Evolutionary conservation across 2,329 filamentous ascomycete genomes (phyloP).

Genomic region (Dryadomyces quercivorus): DNA sequence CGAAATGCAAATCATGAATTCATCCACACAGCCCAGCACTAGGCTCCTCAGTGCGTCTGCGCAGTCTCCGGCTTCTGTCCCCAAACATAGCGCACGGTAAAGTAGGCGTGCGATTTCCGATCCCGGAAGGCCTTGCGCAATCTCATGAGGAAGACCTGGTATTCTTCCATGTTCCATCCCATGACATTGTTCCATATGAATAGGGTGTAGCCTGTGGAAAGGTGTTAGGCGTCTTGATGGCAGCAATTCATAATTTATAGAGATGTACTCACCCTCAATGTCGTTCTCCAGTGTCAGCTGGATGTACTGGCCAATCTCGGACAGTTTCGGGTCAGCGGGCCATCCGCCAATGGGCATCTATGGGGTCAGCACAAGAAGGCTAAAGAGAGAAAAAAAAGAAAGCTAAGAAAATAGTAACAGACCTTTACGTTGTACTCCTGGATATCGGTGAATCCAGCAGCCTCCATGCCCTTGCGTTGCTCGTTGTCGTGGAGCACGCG

Average conservation of each 20-base stretch:
- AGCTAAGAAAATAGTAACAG: too few species aligned
- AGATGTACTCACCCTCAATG: constrained; percentile 7
- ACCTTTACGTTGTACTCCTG: background rate
- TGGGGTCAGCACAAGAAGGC: background rate
- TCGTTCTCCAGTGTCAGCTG: constrained; percentile 3
- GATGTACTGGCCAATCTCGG: constrained; percentile 1
- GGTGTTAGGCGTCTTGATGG: background rate
- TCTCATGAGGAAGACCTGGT: background rate
- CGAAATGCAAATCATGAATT: too few species aligned
- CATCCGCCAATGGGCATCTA: constrained; percentile 1
- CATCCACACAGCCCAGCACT: too few species aligned
- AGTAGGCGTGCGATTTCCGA: background rate
- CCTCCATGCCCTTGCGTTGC: constrained; percentile 6
- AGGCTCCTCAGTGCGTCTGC: too few species aligned
- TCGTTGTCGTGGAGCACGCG: background rate
- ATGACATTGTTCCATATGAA: constrained; percentile 11
- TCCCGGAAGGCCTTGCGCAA: background rate
- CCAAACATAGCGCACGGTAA: background rate
- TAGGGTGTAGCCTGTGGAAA: constrained; percentile 5
- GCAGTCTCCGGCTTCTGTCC: background rate
- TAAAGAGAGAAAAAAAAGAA: too few species aligned
- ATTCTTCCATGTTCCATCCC: constrained; percentile 11
- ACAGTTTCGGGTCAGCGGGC: background rate
- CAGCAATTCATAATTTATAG: background rate
- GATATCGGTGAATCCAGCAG: constrained; percentile 29